Conservation (phyloP, 257 asterid species). For the Nicotiana tomentosiformis region DNA sequence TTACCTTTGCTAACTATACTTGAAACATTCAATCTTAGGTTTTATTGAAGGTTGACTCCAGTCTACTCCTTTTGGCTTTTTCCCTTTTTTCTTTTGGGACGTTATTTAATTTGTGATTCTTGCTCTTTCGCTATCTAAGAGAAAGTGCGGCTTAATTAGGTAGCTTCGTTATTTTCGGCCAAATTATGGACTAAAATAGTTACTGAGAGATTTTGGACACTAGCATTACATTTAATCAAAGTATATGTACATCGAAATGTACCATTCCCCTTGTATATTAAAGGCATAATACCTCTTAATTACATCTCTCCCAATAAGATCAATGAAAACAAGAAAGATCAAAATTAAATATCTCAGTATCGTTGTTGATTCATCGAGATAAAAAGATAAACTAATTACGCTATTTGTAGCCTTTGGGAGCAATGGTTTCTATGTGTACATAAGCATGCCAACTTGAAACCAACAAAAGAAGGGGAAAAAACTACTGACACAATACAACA, state of each 20-base stretch:
- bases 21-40: too few relatives aligned
- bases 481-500: too few relatives aligned
- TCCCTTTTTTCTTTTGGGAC: not conserved
- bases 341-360: too few relatives aligned
- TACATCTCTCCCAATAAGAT: not conserved
- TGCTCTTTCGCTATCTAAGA: not conserved
- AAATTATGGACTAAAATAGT: not conserved
- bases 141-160: not conserved
- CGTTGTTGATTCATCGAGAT: not conserved
- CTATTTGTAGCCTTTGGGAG: not conserved
- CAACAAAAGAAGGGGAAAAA: too few relatives aligned
- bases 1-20: too few relatives aligned
- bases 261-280: not conserved
- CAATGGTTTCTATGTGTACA: not conserved
- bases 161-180: not conserved
- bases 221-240: too few relatives aligned
- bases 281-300: not conserved
- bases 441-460: too few relatives aligned
- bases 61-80: not conserved
- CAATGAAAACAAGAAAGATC: not conserved
- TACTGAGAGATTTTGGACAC: too few relatives aligned
- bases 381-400: not conserved
- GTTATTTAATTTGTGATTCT: not conserved
- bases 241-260: not conserved
- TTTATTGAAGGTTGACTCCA: not conserved